These are phyloP conservation scores for Pelagophyceae sp. DNA, from an alignment of 352 stramenopile species.

Conservation along the genomic window DNA sequence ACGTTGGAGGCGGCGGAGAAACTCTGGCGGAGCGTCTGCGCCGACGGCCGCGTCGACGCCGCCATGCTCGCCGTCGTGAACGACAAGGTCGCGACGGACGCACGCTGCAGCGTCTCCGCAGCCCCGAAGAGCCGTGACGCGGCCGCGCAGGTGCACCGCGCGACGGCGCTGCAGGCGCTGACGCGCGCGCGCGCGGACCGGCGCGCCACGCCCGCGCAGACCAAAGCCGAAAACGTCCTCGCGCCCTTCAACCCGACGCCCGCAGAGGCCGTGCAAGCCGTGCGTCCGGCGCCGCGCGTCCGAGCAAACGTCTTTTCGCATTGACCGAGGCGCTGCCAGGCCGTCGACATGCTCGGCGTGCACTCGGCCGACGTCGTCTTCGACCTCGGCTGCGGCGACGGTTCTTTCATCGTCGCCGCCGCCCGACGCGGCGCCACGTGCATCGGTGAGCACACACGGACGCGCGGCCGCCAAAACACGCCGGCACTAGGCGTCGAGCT, in stretches of 20 bases:
- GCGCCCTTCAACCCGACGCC: conserved; percentile 16
- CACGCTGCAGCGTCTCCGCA: not conserved
- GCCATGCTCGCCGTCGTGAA: not conserved
- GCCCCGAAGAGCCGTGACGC: not conserved
- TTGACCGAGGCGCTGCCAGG: not conserved
- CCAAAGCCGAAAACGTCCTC: not conserved
- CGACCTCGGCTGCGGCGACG: conserved; percentile 56
- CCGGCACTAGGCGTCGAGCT: conserved; percentile 3
- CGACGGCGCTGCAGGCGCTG: conserved; percentile 10
- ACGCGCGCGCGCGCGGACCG: not conserved
- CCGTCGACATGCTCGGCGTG: conserved; percentile 41
- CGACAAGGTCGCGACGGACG: not conserved
- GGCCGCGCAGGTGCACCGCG: not conserved
- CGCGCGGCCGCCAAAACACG: too few relatives aligned
- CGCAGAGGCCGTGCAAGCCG: not conserved
- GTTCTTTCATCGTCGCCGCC: conserved; percentile 40
- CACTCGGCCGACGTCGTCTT: conserved; percentile 45
- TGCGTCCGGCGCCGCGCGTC: not conserved
- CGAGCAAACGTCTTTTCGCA: not conserved
- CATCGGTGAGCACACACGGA: too few relatives aligned
- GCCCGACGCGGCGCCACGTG: conserved; percentile 14
- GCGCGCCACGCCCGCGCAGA: not conserved
- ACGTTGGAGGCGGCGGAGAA: not conserved
- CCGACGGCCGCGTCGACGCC: not conserved
- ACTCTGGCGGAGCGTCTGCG: not conserved